Conservation (phyloP, 805 yeast genomes). For the Saccharomycopsis sp. region DNA sequence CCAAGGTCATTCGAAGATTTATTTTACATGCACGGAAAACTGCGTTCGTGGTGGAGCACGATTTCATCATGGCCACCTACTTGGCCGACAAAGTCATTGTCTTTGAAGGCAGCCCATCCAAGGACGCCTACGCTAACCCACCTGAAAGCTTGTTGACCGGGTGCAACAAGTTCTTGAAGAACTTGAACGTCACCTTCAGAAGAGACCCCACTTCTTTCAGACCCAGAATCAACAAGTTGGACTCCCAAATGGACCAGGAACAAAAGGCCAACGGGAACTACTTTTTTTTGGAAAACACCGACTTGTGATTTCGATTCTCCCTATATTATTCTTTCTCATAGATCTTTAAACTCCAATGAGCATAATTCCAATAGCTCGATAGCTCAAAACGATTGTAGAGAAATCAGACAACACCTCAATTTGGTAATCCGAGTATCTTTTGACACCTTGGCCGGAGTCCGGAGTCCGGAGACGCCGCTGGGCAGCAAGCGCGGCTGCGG, state of each 20-base stretch:
- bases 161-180: conserved; percentile 93
- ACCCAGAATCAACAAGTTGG: conserved; percentile 97
- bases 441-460: too few relatives aligned
- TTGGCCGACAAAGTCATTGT: conserved; percentile 98
- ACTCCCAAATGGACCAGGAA: conserved; percentile 98
- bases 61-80: conserved; percentile 99
- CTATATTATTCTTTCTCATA: too few relatives aligned
- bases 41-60: conserved; percentile 99
- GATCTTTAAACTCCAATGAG: too few relatives aligned
- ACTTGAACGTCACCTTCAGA: conserved; percentile 95
- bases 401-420: too few relatives aligned
- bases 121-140: conserved; percentile 70
- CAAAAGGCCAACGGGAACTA: conserved; percentile 89
- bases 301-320: conserved; percentile 7
- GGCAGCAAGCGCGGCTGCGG: too few relatives aligned
- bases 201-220: conserved; percentile 98
- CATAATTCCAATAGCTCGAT: too few relatives aligned
- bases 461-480: too few relatives aligned
- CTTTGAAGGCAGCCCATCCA: conserved; percentile 91
- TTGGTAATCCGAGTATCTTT: too few relatives aligned
- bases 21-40: conserved; percentile 95
- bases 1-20: conserved; percentile 95
- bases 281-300: conserved; percentile 60
- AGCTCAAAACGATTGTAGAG: too few relatives aligned
- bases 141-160: conserved; percentile 96